Percentiles rank a stretch among this genome's conserved stretches.
Conservation (phyloP, 2,329 filamentous ascomycete genomes). For the Ascochyta pisi region DNA sequence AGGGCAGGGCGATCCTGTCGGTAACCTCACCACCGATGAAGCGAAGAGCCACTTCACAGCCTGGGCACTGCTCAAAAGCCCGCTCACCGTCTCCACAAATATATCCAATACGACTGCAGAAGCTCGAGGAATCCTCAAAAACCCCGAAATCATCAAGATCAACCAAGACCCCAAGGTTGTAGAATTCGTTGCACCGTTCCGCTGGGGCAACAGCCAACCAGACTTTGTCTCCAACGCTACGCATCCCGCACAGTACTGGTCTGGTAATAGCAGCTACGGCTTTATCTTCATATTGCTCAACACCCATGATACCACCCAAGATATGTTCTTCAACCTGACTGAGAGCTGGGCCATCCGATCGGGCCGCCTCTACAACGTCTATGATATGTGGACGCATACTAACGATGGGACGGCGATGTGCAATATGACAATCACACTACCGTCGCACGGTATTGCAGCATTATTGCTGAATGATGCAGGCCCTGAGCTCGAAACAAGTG, state of each 20-base stretch:
- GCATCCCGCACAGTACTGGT: constrained; percentile 28
- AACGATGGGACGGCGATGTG: constrained; percentile 18
- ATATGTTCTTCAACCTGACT: constrained; percentile 31
- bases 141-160: constrained; percentile 50
- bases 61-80: constrained; percentile 51
- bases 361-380: constrained; percentile 18
- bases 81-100: constrained; percentile 52
- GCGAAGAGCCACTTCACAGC: constrained; percentile 46
- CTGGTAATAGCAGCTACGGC: constrained; percentile 21
- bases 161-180: constrained; percentile 53
- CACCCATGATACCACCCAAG: constrained; percentile 7
- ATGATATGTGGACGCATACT: constrained; percentile 24
- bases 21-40: constrained; percentile 39
- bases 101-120: constrained; percentile 45
- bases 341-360: constrained; percentile 22
- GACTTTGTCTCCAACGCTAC: constrained; percentile 56
- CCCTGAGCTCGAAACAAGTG: constrained; percentile 13
- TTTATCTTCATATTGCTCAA: constrained; percentile 29
- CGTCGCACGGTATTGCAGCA: constrained; percentile 22
- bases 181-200: constrained; percentile 45
- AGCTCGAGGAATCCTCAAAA: constrained; percentile 49
- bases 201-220: constrained; percentile 55
- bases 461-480: constrained; percentile 22
- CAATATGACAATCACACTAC: constrained; percentile 16
- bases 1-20: constrained; percentile 33